Evolutionary conservation across 345 rosid genomes (phyloP).

Genomic region (Schrenkiella parvula): DNA sequence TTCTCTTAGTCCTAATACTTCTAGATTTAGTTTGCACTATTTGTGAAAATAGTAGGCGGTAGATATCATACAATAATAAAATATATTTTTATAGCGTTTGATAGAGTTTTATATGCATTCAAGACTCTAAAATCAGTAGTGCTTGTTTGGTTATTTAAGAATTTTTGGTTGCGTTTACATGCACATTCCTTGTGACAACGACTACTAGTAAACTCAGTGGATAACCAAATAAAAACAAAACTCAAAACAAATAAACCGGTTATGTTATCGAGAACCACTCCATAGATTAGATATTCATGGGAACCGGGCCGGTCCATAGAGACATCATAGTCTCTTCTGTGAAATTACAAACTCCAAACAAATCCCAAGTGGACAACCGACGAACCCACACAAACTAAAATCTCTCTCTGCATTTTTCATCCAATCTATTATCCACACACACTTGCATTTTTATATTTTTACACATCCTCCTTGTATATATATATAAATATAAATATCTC

Average conservation of each 20-base stretch:
- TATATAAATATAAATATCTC: neutral
- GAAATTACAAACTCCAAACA: conserved; percentile 29
- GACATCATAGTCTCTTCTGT: neutral
- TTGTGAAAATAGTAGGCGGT: neutral
- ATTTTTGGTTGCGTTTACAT: neutral
- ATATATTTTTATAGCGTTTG: neutral
- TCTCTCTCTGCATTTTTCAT: conserved; percentile 22
- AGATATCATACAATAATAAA: neutral
- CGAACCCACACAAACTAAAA: conserved; percentile 18
- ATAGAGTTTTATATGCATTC: neutral
- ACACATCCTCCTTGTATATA: neutral
- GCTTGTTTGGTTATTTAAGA: neutral
- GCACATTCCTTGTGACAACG: neutral
- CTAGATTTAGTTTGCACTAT: neutral
- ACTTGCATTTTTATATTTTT: conserved; percentile 27
- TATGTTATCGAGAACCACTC: conserved; percentile 4
- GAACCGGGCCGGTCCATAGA: conserved; percentile 22
- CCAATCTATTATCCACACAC: conserved; percentile 17
- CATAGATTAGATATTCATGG: neutral
- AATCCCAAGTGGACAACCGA: conserved; percentile 43
- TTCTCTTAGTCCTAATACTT: neutral
- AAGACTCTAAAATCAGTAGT: neutral
- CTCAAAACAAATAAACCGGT: conserved; percentile 1
- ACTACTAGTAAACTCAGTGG: neutral
- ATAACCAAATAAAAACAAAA: neutral